phyloP scores from a whole-genome alignment of 257 asterid genomes.

The Nyctanthes arbortristis region DNA sequence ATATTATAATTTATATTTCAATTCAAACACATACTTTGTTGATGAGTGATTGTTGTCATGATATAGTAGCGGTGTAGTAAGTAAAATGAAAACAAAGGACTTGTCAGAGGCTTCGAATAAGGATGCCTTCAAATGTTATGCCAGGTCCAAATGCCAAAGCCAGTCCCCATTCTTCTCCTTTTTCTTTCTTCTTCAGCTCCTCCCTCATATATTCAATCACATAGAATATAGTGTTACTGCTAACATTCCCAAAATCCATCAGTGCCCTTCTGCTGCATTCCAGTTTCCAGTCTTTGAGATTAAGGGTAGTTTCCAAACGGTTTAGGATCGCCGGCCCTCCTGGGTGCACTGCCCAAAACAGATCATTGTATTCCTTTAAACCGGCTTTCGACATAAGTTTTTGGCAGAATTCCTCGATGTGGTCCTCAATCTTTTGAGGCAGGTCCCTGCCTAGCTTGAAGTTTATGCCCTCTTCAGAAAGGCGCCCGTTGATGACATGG shows the following conservation, averaged over 20 bases:
- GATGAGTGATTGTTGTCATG: neutral
- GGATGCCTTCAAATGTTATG: constrained; percentile 89
- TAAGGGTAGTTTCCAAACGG: constrained; percentile 61
- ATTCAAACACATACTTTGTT: neutral
- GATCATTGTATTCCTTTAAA: constrained; percentile 43
- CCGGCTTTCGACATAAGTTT: constrained; percentile 50
- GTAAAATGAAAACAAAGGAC: neutral
- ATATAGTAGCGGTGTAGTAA: too few relatives aligned
- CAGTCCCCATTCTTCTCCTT: constrained; percentile 80
- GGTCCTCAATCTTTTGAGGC: constrained; percentile 78
- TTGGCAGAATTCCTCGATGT: constrained; percentile 71
- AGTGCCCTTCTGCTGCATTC: constrained; percentile 84
- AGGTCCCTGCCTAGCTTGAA: constrained; percentile 80
- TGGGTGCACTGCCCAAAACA: constrained; percentile 98
- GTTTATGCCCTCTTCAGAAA: constrained; percentile 82
- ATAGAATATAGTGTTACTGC: constrained; percentile 83
- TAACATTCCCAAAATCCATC: constrained; percentile 87
- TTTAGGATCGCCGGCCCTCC: constrained; percentile 93
- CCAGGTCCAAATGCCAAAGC: constrained; percentile 95
- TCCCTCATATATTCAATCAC: constrained; percentile 87
- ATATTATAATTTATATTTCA: too few relatives aligned
- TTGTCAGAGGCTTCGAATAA: constrained; percentile 54
- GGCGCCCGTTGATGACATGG: constrained; percentile 66
- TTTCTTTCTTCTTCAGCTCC: constrained; percentile 45
- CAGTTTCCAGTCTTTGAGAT: constrained; percentile 48